These are phyloP conservation scores for Calonectria montana DNA, from an alignment of 2,329 filamentous ascomycete genomes.

Conservation along the genomic window DNA sequence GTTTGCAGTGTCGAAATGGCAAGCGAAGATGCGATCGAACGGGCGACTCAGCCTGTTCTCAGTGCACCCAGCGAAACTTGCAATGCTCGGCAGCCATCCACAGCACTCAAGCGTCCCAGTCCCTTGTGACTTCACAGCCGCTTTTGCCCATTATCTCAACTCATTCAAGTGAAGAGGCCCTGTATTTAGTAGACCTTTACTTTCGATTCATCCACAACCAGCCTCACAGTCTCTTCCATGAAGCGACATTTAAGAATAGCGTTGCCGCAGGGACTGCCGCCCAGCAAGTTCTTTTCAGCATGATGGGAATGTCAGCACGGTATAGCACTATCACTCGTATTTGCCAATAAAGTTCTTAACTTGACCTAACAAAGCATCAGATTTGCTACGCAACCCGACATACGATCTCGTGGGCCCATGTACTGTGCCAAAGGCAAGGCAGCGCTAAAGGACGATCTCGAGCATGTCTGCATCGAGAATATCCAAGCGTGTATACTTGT, in stretches of 20 bases:
- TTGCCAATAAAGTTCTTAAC: background rate
- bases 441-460: conserved; percentile 45
- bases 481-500: conserved; percentile 49
- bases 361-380: background rate
- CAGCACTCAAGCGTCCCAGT: background rate
- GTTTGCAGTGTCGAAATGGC: conserved; percentile 28
- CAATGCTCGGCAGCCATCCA: conserved; percentile 13
- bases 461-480: conserved; percentile 47
- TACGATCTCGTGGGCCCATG: conserved; percentile 30
- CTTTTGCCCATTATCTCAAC: background rate
- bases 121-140: background rate
- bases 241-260: conserved; percentile 29
- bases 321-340: background rate
- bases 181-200: conserved; percentile 33
- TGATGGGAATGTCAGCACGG: conserved; percentile 39
- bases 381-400: conserved; percentile 23
- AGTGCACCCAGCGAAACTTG: conserved; percentile 30
- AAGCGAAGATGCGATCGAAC: conserved; percentile 35
- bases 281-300: conserved; percentile 31
- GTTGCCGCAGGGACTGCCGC: conserved; percentile 19
- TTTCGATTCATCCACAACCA: conserved; percentile 37
- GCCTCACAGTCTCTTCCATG: conserved; percentile 39
- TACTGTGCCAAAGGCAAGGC: conserved; percentile 30
- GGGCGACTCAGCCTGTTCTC: conserved; percentile 16
- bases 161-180: background rate